Evolutionary conservation across 257 asterid species (phyloP), one percentile per base, ranked within the genome.

Genomic region (Mentha longifolia): DNA sequence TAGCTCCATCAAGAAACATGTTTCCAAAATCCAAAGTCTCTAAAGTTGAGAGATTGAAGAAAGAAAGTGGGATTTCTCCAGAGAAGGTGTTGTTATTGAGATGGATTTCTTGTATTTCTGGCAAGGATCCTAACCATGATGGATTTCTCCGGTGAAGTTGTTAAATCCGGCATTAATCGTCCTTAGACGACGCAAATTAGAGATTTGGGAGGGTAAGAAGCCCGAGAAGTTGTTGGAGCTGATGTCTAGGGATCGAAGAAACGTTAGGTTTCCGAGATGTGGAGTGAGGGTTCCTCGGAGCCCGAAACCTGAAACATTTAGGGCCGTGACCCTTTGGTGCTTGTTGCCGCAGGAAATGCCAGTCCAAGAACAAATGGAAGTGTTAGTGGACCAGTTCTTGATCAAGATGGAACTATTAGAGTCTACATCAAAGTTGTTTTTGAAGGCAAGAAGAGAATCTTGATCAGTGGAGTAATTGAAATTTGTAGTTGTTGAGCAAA

Each of bases 391-490:
- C 78, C 73, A 74, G 22, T 60, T 81, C 25, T 20, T 16, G 39
- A 78, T 19, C 10, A 75, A n/a, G 37, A 52, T 13, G n/a, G 16
- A 19, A 22, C 25, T 22, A 3, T 25, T 12, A 63, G 85, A 78
- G 69, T 81, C 70, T 10, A 73, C 68, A 58, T 59, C 61, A 20
- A 76, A 65, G 19, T 10, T 3, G 8, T 70, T 58, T 77, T 46
- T 81, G 71, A 86, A 79, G 51, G 81, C 78, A 49, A 75, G 55
- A 43, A 86, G 84, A 1, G 86, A 62, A 12, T 52, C 43, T 80
- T 65, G 43, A 54, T 83, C 65, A n/a, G 22, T 59, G 25, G 65
- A 1, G 65, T 14, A 59, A 14, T 31, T 59, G 65, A 9, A 15
- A 33, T 0, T 85, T 22, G 59, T 45, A 14, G 2, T 25, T 15